Base-by-base conservation (phyloP, 1,139 yeast species). In the Ogataea hybrid region DNA sequence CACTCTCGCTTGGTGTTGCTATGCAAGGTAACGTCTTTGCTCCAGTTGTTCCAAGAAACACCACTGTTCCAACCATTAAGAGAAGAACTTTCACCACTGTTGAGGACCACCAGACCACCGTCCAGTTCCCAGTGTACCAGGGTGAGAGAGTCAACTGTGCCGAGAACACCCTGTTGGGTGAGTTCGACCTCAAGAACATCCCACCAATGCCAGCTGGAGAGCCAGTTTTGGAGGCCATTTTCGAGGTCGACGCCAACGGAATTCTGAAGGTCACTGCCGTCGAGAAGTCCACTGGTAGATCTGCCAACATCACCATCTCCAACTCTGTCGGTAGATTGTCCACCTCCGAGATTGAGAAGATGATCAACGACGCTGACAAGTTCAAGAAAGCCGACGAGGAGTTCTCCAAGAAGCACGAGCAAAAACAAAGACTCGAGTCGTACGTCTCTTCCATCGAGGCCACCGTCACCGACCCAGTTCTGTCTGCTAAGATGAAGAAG, bases 131-230 rank as follows among this genome's bases (percentile, higher is more conserved):
- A 74, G 97, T 92, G 56, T 92, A 90, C 90, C 97, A 92, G 78
- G 98, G 98, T 84, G 98, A 92, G 80, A 96, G 98, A 82, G 96
- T 89, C 69, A 92, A 90, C 95, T 90, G 97, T 82, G 71, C 88
- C 62, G 97, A 92, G 79, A 92, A 92, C 95, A 89, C 97, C 68
- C 84, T 90, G 70, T 86, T 92, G 71, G 98, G 98, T 81, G 97
- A 92, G 79, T 92, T 92, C 75, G 97, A 92, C 84, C 86, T 92
- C 72, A 88, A 87, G 81, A 92, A 92, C 76, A 88, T 92, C 64
- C 98, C 98, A 71, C 97, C 97, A 72, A 81, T 92, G 90, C 87
- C 84, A 73, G 97, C 96, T 74, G 97, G 97, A 76, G 97, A 90
- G 77, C 97, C 97, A 77, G 97, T 88, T 68, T 85, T 92, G 72